Conservation (phyloP, 2,329 filamentous ascomycete genomes). For the Beauveria varroae region DNA sequence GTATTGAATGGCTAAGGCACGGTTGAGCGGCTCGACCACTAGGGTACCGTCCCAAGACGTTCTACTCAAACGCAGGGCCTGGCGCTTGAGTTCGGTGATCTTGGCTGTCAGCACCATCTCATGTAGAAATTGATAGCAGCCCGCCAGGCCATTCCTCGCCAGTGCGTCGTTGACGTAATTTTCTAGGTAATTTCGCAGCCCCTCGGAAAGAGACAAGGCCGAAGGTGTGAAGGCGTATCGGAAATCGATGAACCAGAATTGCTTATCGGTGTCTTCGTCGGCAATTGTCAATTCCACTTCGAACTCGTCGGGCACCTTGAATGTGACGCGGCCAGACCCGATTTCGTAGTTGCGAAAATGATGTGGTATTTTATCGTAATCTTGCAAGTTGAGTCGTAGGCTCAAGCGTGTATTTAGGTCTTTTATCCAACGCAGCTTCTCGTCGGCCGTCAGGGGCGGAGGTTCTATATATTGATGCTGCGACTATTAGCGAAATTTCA, state of each 20-base stretch:
- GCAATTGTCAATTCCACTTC: slow-evolving; percentile 89
- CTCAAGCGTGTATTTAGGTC: slow-evolving; percentile 79
- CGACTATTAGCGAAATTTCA: slow-evolving; percentile 25
- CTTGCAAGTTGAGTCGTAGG: slow-evolving; percentile 76
- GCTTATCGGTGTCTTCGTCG: slow-evolving; percentile 72
- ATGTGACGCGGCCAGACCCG: slow-evolving; percentile 81
- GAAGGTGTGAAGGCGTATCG: slow-evolving; percentile 73
- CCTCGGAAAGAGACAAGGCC: slow-evolving; percentile 51
- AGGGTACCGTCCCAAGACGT: slow-evolving; percentile 73
- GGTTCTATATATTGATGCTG: slow-evolving; percentile 72
- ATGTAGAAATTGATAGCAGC: slow-evolving; percentile 82
- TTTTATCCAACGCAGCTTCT: slow-evolving; percentile 66
- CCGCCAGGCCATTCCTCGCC: slow-evolving; percentile 60
- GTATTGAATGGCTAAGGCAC: slow-evolving; percentile 82
- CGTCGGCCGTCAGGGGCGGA: slow-evolving; percentile 60
- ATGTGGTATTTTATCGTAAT: slow-evolving; percentile 67
- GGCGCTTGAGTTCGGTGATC: slow-evolving; percentile 71
- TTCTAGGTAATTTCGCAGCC: slow-evolving; percentile 61
- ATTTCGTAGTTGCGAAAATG: slow-evolving; percentile 73
- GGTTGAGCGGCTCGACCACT: slow-evolving; percentile 69
- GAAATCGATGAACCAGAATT: slow-evolving; percentile 93
- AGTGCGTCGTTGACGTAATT: slow-evolving; percentile 64
- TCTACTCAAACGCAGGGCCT: slow-evolving; percentile 63
- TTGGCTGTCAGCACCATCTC: slow-evolving; percentile 87
- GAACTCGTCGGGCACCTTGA: slow-evolving; percentile 75